These are phyloP conservation scores for Excoecaria cochinchinensis DNA, from an alignment of 345 rosid species.

Conservation along the genomic window DNA sequence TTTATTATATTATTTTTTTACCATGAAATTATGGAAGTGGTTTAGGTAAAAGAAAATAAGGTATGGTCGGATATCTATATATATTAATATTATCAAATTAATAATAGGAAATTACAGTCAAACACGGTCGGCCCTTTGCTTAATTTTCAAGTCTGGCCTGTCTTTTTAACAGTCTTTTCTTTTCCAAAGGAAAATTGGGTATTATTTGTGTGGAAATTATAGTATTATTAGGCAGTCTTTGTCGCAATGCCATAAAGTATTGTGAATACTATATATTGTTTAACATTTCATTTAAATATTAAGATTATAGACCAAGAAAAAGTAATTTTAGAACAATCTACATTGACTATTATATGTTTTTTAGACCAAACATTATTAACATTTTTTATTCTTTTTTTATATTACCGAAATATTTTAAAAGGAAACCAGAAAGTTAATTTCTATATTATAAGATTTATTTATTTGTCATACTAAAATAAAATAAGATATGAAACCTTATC, in stretches of 20 bases:
- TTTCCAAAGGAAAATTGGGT: background rate
- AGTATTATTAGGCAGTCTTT: slow-evolving; percentile 12
- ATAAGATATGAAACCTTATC: background rate
- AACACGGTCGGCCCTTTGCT: slow-evolving; percentile 16
- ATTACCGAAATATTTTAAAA: too few species aligned
- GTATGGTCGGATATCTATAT: slow-evolving; percentile 9
- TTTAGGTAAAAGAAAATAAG: slow-evolving; percentile 28
- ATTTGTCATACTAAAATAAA: too few species aligned
- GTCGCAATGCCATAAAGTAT: background rate
- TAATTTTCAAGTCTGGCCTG: slow-evolving; percentile 13
- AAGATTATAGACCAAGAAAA: background rate
- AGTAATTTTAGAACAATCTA: too few species aligned
- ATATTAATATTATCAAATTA: background rate
- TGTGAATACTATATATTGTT: too few species aligned
- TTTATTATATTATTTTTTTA: slow-evolving; percentile 1
- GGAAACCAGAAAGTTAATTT: too few species aligned
- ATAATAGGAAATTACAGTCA: slow-evolving; percentile 15
- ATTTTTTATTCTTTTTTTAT: too few species aligned
- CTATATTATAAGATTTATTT: too few species aligned
- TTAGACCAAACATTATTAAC: too few species aligned
- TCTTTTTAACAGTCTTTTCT: background rate
- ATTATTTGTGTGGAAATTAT: background rate
- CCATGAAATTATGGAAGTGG: slow-evolving; percentile 21
- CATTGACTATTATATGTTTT: too few species aligned
- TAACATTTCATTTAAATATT: too few species aligned